phyloP scores from a whole-genome alignment of 108 stramenopile genomes.

The Aurantiochytrium sp. region DNA sequence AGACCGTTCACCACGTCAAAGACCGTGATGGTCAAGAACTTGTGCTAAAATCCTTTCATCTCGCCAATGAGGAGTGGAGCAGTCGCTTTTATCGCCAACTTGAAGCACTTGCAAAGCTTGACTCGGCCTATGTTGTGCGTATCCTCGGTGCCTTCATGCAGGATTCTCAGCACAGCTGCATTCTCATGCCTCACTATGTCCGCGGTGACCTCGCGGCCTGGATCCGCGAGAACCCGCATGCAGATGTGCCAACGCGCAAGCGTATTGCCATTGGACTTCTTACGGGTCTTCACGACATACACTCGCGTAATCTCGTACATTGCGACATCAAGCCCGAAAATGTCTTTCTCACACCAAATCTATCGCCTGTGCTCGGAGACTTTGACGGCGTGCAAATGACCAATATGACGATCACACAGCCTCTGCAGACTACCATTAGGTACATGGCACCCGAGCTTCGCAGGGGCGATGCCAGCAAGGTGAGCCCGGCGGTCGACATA shows the following conservation, averaged over 20 bases:
- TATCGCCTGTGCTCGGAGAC: not conserved
- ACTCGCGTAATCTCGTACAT: slow-evolving; percentile 17
- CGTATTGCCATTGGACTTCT: slow-evolving; percentile 46
- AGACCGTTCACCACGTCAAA: not conserved
- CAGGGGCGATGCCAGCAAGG: not conserved
- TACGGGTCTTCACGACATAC: slow-evolving; percentile 42
- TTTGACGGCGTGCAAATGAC: not conserved
- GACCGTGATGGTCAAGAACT: not conserved
- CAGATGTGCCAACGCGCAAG: not conserved
- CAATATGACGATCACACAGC: not conserved
- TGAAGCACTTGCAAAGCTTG: not conserved
- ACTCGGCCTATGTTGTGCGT: not conserved
- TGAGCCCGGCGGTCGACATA: not conserved
- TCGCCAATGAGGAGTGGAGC: not conserved
- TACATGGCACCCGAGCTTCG: not conserved
- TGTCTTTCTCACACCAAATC: not conserved
- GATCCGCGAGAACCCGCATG: not conserved
- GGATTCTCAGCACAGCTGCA: not conserved
- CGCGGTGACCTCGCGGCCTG: not conserved
- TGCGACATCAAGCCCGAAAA: slow-evolving; percentile 34
- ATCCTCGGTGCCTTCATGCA: not conserved
- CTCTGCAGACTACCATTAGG: not conserved
- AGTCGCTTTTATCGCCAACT: not conserved
- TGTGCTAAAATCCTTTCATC: not conserved
- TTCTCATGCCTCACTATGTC: not conserved